phyloP scores from a whole-genome alignment of 495 filamentous ascomycete genomes.

The Choiromyces venosus region DNA sequence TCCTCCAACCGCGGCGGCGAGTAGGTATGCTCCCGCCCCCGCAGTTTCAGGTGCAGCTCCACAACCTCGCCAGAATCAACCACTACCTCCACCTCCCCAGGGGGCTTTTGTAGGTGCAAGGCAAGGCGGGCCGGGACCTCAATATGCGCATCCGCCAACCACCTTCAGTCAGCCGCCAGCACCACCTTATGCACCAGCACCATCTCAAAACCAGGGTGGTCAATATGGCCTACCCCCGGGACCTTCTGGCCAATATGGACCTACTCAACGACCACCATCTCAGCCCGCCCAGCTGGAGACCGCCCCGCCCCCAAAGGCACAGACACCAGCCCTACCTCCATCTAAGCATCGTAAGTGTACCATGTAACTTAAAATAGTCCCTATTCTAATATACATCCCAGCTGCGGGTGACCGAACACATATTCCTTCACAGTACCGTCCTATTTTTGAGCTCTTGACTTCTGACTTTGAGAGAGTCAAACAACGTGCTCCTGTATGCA shows the following conservation, averaged over 20 bases:
- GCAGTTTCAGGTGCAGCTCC: conserved; percentile 54
- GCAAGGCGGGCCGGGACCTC: conserved; percentile 61
- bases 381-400: conserved; percentile 41
- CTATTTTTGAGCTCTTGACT: conserved; percentile 73
- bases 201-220: conserved; percentile 29
- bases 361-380: neutral
- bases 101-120: conserved; percentile 18
- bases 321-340: conserved; percentile 47
- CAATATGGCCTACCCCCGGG: conserved; percentile 45
- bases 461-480: conserved; percentile 85
- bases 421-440: conserved; percentile 68
- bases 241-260: conserved; percentile 30
- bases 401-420: conserved; percentile 82
- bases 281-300: conserved; percentile 47
- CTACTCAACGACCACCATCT: conserved; percentile 17
- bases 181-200: conserved; percentile 49
- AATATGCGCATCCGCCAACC: conserved; percentile 79
- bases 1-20: conserved; percentile 47
- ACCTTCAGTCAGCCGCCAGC: conserved; percentile 41
- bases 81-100: conserved; percentile 34
- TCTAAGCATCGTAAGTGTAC: conserved; percentile 62
- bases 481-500: conserved; percentile 59
- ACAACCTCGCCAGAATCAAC: conserved; percentile 56
- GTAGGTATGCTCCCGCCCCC: conserved; percentile 43
- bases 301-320: conserved; percentile 50